Evolutionary conservation across 2,329 filamentous ascomycete species (phyloP), one percentile per base, ranked within the genome.

Genomic region (Calonectria crousiana): DNA sequence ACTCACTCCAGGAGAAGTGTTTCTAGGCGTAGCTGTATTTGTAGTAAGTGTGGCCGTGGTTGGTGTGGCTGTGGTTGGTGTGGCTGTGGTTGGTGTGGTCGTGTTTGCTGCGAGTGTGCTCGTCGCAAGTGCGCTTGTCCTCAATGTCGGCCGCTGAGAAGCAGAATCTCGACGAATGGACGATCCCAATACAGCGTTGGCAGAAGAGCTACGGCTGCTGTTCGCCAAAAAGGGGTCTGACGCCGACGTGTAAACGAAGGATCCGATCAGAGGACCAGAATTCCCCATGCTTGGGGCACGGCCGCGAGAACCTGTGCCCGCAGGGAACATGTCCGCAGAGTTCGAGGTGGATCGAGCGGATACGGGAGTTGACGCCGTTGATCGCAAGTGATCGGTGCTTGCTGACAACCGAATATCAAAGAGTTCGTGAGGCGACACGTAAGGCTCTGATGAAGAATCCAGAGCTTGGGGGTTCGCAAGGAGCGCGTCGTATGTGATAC

Each of bases 361-460:
- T 74, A 80, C 78, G 1, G 85, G 84, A 23, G 84, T 85, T 3
- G 84, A 84, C 6, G 81, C 78, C 16, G 79, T 84, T 36, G 85
- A 84, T 8, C 92, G 89, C 3, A 96, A 85, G 80, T 97, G 94
- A 38, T 96, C 94, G 0, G 92, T 93, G 69, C 91, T 95, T 36
- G 93, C 93, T n/a, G 93, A 89, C 18, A 96, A 84, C 76, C 92
- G 92, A 78, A 96, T 90, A 73, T 96, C 94, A 81, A 95, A 96
- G 69, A 92, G 87, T 23, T 93, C 88, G 64, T 91, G 88, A 6
- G 92, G 86, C 0, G 86, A 84, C 75, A 90, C 83, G 83, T 85
- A 74, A 74, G 78, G 76, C 60, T 80, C 78, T 53, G 76, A 74
- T 36, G 75, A 74, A 23, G 79, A 70, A 53, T 80, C 77, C 16